Conservation (phyloP, 331 rosid species). For the Pyrus hybrid region DNA sequence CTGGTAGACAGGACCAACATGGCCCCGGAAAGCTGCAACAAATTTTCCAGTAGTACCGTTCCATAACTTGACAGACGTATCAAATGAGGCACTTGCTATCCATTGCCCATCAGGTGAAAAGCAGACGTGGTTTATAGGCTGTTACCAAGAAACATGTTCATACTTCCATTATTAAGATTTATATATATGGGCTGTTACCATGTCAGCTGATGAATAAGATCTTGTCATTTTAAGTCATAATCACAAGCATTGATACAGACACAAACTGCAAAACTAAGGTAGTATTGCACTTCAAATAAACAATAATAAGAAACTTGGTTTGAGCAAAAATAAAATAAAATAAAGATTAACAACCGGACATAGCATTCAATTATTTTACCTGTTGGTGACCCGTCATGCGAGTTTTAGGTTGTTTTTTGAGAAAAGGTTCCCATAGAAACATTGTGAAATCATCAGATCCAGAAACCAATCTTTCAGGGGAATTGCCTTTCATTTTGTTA, state of each 20-base stretch:
- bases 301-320: neutral
- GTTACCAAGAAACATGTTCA: constrained; percentile 21
- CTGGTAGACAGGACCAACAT: constrained; percentile 94
- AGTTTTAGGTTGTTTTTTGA: constrained; percentile 78
- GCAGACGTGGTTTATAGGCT: constrained; percentile 88
- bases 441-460: constrained; percentile 97
- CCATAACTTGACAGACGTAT: constrained; percentile 90
- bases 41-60: constrained; percentile 82
- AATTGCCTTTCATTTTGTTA: constrained; percentile 65
- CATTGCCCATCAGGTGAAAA: constrained; percentile 99
- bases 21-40: constrained; percentile 79
- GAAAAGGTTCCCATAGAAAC: constrained; percentile 94
- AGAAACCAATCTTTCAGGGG: constrained; percentile 93
- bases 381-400: constrained; percentile 98
- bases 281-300: constrained; percentile 3
- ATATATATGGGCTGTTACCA: neutral
- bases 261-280: neutral
- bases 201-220: neutral
- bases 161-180: constrained; percentile 5
- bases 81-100: constrained; percentile 96
- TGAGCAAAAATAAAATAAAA: neutral
- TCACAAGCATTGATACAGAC: neutral
- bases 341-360: no score
- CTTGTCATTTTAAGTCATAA: neutral
- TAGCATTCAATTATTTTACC: constrained; percentile 29